A percentile compares a stretch with the other conserved stretches of the same genome.
phyloP scores from a whole-genome alignment of 345 rosid species.

The Heritiera littoralis region DNA sequence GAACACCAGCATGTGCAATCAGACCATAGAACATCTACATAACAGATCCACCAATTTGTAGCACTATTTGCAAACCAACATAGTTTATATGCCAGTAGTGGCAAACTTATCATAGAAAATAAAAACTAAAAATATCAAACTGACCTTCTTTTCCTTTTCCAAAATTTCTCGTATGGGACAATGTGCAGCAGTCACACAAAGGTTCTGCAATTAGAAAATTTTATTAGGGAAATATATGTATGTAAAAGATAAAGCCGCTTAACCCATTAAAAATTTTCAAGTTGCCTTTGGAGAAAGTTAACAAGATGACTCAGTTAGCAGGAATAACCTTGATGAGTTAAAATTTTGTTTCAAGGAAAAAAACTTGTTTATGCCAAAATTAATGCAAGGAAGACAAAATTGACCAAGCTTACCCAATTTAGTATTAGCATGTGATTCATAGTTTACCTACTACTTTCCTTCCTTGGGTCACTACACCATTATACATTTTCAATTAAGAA shows the following conservation, averaged over 20 bases:
- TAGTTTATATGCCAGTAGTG: neutral
- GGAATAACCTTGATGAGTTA: neutral
- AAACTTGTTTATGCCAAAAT: neutral
- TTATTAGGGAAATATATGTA: neutral
- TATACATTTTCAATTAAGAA: neutral
- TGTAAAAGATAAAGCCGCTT: neutral
- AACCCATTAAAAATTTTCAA: neutral
- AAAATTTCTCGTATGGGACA: slow-evolving; percentile 93
- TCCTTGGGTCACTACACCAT: neutral
- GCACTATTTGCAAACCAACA: slow-evolving; percentile 4
- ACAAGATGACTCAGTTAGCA: neutral
- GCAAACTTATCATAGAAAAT: neutral
- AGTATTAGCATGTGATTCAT: neutral
- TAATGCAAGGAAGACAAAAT: neutral
- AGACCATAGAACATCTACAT: neutral
- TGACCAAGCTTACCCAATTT: neutral
- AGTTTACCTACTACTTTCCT: neutral
- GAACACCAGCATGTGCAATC: neutral
- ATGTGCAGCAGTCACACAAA: slow-evolving; percentile 93
- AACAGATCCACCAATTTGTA: neutral
- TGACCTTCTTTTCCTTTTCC: slow-evolving; percentile 93
- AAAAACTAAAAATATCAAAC: slow-evolving; percentile 21
- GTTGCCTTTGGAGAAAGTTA: neutral
- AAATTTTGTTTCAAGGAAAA: neutral
- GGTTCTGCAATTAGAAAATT: slow-evolving; percentile 60